Evolutionary conservation across 1,284 basidiomycete species (phyloP), one percentile per base, ranked within the genome.

Genomic region (Irpex sp.): DNA sequence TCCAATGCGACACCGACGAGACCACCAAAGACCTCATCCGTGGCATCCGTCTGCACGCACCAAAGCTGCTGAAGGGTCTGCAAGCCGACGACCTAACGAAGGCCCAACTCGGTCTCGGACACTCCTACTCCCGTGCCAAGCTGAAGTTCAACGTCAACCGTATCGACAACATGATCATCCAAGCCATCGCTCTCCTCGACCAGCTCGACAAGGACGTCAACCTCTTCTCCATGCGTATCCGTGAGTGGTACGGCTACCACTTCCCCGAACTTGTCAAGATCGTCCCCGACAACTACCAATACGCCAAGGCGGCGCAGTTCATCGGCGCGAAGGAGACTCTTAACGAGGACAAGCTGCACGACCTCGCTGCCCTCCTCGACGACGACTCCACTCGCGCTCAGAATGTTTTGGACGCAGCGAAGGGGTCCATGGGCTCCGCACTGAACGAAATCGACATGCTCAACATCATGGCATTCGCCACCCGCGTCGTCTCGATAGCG

Each of bases 201-300:
- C 96, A 98, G 74, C 91, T 99, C 74, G 97, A 99, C 87, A 99
- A 98, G 84, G 97, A 99, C 77, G 96, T 99, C 76, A 99, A 99
- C 82, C 89, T 97, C 31, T 98, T 99, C 76, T 92, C 96, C 31
- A 99, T 99, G 97, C 92, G 97, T 61, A 90, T 98, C 61, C 85
- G 97, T 70, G 97, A 99, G 77, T 99, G 97, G 97, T 99, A 99
- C 78, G 97, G 97, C n/a, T 99, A 97, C 84, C 97, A 99, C 78
- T 99, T 98, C 83, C 97, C 97, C 59, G 97, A 99, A 80, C 91
- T 99, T 68, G 88, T 97, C 80, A 92, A 87, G 72, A 83, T 99
- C 71, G 95, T 98, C 1, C 88, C 96, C 64, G 97, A 99, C 79
- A 97, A 97, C 76, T 90, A 97, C 76, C 90, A 93, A 73, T 99